These are phyloP conservation scores for Aspergillus fijiensis DNA, from an alignment of 2,329 filamentous ascomycete species.

Conservation along the genomic window DNA sequence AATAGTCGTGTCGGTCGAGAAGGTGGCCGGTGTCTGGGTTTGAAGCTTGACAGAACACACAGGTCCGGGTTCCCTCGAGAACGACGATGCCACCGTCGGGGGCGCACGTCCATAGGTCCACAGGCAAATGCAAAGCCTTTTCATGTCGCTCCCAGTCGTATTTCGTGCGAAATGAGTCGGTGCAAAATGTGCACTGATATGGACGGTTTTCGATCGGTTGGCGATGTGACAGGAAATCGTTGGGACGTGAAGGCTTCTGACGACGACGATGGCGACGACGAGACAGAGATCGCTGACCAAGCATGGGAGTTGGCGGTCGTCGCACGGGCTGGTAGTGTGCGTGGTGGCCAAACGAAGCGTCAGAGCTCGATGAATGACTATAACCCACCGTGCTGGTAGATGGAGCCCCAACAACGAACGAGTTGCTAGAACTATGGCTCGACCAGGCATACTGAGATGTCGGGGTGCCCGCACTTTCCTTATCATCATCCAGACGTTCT, in stretches of 20 bases:
- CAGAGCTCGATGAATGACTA: constrained; percentile 51
- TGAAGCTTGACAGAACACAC: constrained; percentile 54
- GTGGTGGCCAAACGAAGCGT: constrained; percentile 40
- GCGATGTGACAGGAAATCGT: not conserved
- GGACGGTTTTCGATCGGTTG: not conserved
- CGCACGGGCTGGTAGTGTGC: not conserved
- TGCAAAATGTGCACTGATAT: constrained; percentile 48
- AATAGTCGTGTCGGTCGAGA: constrained; percentile 54
- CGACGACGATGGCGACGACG: constrained; percentile 29
- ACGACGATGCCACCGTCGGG: constrained; percentile 39
- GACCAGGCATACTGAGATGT: constrained; percentile 31
- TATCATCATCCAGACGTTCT: constrained; percentile 20
- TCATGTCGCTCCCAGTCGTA: constrained; percentile 51
- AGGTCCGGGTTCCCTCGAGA: constrained; percentile 42
- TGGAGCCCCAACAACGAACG: constrained; percentile 48
- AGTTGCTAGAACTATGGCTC: constrained; percentile 49
- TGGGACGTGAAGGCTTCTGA: too few relatives aligned
- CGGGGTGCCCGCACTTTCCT: not conserved
- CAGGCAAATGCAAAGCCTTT: constrained; percentile 48
- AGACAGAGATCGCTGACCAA: constrained; percentile 5
- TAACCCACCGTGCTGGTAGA: constrained; percentile 53
- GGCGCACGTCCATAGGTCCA: constrained; percentile 57
- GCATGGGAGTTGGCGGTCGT: constrained; percentile 16
- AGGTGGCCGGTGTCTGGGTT: constrained; percentile 54
- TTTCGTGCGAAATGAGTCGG: constrained; percentile 46